phyloP scores from a whole-genome alignment of 2,329 filamentous ascomycete genomes.

The Onygenales sp. region DNA sequence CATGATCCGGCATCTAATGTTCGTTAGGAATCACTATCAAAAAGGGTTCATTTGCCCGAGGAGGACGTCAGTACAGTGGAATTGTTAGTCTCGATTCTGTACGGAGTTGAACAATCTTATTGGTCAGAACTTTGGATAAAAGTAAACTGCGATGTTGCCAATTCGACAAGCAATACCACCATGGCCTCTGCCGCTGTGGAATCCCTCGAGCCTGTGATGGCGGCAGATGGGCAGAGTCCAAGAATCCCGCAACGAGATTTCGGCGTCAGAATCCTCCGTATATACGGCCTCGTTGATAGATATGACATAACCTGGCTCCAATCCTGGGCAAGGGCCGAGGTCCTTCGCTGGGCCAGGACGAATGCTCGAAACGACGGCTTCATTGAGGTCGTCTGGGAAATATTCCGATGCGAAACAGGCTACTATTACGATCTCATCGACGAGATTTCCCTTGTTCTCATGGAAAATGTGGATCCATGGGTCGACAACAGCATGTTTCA shows the following conservation, averaged over 20 bases:
- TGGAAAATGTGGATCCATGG: background rate
- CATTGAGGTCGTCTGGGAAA: background rate
- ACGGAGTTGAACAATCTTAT: background rate
- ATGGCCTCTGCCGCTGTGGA: background rate
- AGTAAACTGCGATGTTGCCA: background rate
- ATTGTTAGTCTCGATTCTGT: slow-evolving; percentile 1
- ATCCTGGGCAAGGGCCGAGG: background rate
- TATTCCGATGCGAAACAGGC: background rate
- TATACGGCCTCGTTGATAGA: background rate
- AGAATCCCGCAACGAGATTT: background rate
- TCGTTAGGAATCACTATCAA: background rate
- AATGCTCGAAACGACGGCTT: background rate
- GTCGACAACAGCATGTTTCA: background rate
- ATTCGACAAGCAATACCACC: background rate
- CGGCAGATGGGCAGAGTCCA: background rate
- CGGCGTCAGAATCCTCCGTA: background rate
- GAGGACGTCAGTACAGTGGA: background rate
- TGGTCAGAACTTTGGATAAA: background rate
- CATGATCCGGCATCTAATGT: background rate
- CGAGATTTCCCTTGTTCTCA: background rate
- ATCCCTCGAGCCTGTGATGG: background rate
- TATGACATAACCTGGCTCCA: background rate
- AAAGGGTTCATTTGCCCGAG: background rate
- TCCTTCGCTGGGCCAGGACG: background rate
- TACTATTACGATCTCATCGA: background rate